Percentiles rank a stretch among this genome's conserved stretches.
These are phyloP conservation scores for Rubia yunnanensis DNA, from an alignment of 257 asterid species.

Conservation along the genomic window DNA sequence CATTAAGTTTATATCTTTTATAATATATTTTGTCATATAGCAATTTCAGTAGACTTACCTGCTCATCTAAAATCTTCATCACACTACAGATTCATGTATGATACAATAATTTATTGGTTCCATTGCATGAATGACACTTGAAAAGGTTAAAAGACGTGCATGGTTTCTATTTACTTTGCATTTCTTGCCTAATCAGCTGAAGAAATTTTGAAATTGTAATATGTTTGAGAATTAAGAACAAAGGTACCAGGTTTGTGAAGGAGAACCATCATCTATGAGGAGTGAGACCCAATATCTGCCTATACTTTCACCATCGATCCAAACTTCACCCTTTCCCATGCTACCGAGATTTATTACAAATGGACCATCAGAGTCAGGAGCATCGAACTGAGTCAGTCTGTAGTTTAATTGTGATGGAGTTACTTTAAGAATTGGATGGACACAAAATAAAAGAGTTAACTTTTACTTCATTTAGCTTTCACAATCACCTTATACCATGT, in stretches of 20 bases:
- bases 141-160: not conserved
- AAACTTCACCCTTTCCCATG: conserved; percentile 88
- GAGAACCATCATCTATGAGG: conserved; percentile 40
- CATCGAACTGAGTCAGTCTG: conserved; percentile 62
- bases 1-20: not conserved
- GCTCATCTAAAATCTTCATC: not conserved
- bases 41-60: not conserved
- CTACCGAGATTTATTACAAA: conserved; percentile 66
- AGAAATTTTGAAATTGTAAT: not conserved
- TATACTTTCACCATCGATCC: conserved; percentile 73
- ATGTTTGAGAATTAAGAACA: not conserved
- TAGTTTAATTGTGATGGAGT: not conserved
- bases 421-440: not conserved
- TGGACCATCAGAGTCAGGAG: conserved; percentile 59
- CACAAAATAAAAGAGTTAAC: not conserved
- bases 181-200: not conserved
- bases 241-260: conserved; percentile 70
- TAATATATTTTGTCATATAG: not conserved
- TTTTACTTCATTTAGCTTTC: not conserved
- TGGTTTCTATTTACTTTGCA: not conserved
- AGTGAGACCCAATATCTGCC: conserved; percentile 87
- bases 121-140: not conserved
- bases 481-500: conserved; percentile 82
- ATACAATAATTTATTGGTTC: not conserved
- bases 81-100: too few species aligned